A percentile compares a stretch with the other conserved stretches of the same genome.
These are phyloP conservation scores for Acorus gramineus DNA, from an alignment of 106 monocot genomes.

Conservation along the genomic window DNA sequence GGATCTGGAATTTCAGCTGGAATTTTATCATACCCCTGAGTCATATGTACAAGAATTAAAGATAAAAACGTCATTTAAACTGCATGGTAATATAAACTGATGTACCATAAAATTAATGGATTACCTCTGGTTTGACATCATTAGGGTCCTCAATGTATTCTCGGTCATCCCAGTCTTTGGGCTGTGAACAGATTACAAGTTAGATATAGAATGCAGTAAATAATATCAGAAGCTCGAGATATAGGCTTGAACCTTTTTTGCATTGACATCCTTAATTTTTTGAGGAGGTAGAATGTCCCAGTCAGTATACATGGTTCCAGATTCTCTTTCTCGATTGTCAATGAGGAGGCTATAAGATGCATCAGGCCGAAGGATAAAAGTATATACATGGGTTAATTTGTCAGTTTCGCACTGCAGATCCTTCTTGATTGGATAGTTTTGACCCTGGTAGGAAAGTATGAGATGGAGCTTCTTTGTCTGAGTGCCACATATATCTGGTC, in stretches of 20 bases:
- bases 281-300: constrained; percentile 97
- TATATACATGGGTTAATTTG: constrained; percentile 89
- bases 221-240: not conserved
- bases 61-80: constrained; percentile 1
- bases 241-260: constrained; percentile 60
- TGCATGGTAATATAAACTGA: too few relatives aligned
- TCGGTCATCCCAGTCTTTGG: constrained; percentile 83
- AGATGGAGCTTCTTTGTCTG: constrained; percentile 97
- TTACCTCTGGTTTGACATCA: constrained; percentile 89
- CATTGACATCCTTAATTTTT: constrained; percentile 74
- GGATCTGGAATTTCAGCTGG: constrained; percentile 87
- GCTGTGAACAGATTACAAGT: constrained; percentile 24
- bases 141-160: constrained; percentile 90
- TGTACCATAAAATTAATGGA: not conserved
- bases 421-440: constrained; percentile 92
- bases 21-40: constrained; percentile 91
- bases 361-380: constrained; percentile 93
- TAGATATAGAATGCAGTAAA: not conserved
- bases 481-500: constrained; percentile 94
- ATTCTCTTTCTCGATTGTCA: constrained; percentile 97
- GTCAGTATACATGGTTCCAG: constrained; percentile 93
- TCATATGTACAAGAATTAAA: constrained; percentile 14
- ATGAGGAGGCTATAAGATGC: constrained; percentile 79
- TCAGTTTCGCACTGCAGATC: constrained; percentile 92
- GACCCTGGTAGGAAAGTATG: constrained; percentile 92